A percentile compares a stretch with the other conserved stretches of the same genome.
phyloP scores from a whole-genome alignment of 306 rosid genomes.

The Cicer chorassanicum region DNA sequence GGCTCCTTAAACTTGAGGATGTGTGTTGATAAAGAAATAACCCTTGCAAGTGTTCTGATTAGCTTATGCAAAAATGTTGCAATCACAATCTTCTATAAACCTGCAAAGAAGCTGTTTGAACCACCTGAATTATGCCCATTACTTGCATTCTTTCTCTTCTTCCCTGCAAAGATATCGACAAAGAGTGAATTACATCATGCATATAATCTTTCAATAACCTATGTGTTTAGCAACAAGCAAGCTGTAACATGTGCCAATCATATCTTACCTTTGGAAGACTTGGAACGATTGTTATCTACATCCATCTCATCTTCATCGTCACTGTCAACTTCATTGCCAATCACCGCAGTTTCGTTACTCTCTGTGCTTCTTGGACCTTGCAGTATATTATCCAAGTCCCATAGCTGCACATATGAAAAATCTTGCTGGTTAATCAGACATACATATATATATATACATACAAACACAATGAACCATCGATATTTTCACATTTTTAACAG shows the following conservation, averaged over 20 bases:
- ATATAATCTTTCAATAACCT: constrained; percentile 27
- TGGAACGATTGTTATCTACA: constrained; percentile 50
- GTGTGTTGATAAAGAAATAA: constrained; percentile 1
- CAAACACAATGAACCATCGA: background rate
- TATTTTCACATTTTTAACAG: constrained; percentile 26
- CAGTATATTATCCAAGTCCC: constrained; percentile 75
- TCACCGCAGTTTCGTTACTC: constrained; percentile 42
- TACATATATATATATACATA: background rate
- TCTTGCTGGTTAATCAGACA: constrained; percentile 12
- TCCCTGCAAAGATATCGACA: constrained; percentile 53
- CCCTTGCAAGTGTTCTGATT: background rate
- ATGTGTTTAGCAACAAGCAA: background rate
- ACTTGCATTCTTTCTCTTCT: constrained; percentile 54
- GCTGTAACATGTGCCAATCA: constrained; percentile 3
- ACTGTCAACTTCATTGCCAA: constrained; percentile 50
- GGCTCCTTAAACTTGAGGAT: constrained; percentile 7
- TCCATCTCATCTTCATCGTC: constrained; percentile 73
- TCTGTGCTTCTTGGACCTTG: constrained; percentile 52
- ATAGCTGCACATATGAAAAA: constrained; percentile 56
- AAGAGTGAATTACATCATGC: constrained; percentile 23
- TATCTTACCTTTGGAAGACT: constrained; percentile 54
- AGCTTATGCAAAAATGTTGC: constrained; percentile 9
- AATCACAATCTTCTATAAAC: constrained; percentile 49
- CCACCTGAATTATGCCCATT: constrained; percentile 35
- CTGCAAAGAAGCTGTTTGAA: constrained; percentile 61